A percentile compares a stretch with the other conserved stretches of the same genome.
phyloP scores from a whole-genome alignment of 2,329 filamentous ascomycete species.

The Metarhizium rileyi region DNA sequence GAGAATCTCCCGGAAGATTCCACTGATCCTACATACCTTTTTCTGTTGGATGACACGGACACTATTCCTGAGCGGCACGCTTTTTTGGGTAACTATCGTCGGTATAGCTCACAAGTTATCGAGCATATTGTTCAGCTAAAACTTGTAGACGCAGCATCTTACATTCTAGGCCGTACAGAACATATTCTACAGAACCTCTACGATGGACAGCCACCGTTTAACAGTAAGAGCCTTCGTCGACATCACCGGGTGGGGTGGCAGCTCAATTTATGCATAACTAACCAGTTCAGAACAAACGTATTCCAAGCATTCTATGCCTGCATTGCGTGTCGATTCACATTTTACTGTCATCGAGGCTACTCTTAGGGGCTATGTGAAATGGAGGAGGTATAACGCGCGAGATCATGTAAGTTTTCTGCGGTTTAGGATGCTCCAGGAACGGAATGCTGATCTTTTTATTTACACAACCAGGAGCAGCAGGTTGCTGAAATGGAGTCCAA shows the following conservation, averaged over 20 bases:
- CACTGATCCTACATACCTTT: slow-evolving; percentile 67
- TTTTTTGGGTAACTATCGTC: slow-evolving; percentile 89
- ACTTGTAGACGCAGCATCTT: slow-evolving; percentile 73
- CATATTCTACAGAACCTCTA: slow-evolving; percentile 67
- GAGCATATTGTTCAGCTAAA: slow-evolving; percentile 77
- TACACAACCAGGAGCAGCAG: slow-evolving; percentile 32
- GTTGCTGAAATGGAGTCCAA: slow-evolving; percentile 49
- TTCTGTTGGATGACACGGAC: slow-evolving; percentile 88
- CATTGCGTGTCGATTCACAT: slow-evolving; percentile 76
- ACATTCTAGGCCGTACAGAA: slow-evolving; percentile 76
- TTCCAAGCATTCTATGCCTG: slow-evolving; percentile 59
- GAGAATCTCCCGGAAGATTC: slow-evolving; percentile 78
- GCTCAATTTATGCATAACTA: neutral
- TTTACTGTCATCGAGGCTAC: slow-evolving; percentile 84
- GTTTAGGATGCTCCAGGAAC: neutral
- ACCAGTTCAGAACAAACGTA: slow-evolving; percentile 40
- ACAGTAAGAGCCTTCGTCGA: slow-evolving; percentile 35
- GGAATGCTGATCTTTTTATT: neutral
- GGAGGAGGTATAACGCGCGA: slow-evolving; percentile 36
- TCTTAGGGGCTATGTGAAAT: slow-evolving; percentile 80
- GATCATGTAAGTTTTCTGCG: slow-evolving; percentile 19
- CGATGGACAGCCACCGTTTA: slow-evolving; percentile 56
- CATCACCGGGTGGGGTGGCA: neutral
- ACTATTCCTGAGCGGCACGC: slow-evolving; percentile 89
- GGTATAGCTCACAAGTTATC: slow-evolving; percentile 81